phyloP scores from a whole-genome alignment of 73 alveolate species.

The Uronychia setigera region DNA sequence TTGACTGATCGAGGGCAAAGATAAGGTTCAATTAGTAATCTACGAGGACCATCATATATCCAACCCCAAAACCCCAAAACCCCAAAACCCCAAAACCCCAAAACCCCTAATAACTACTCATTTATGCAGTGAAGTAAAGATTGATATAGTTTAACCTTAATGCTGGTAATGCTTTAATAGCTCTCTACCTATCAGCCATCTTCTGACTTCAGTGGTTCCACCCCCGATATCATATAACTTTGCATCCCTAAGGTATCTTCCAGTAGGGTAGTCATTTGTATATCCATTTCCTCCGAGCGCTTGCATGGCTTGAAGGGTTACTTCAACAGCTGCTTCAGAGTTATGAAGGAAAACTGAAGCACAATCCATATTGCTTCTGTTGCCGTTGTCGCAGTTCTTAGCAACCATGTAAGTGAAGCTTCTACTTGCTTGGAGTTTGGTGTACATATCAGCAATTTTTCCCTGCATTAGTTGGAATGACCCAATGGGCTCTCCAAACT shows the following conservation, averaged over 20 bases:
- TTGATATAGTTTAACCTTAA: no score
- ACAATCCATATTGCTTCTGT: slow-evolving; percentile 59
- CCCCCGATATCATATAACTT: slow-evolving; percentile 96
- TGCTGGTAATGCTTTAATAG: slow-evolving; percentile 43
- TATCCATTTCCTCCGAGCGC: slow-evolving; percentile 89
- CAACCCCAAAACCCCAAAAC: no score
- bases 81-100: no score
- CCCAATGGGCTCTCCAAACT: slow-evolving; percentile 82
- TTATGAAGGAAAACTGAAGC: slow-evolving; percentile 78
- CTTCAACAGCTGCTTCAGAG: slow-evolving; percentile 66
- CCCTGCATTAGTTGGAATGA: slow-evolving; percentile 84
- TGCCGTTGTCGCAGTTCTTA: slow-evolving; percentile 73
- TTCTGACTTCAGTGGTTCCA: slow-evolving; percentile 90
- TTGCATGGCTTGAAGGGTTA: slow-evolving; percentile 75
- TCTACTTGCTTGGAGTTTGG: slow-evolving; percentile 73
- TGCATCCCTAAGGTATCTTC: slow-evolving; percentile 91
- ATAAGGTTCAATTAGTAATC: no score
- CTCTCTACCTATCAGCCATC: slow-evolving; percentile 79
- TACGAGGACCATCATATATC: no score
- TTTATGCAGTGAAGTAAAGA: no score
- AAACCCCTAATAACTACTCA: no score
- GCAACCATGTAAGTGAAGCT: slow-evolving; percentile 75
- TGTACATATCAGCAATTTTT: slow-evolving; percentile 90
- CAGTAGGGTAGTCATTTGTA: slow-evolving; percentile 83
- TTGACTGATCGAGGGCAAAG: no score